Conservation (phyloP, 2,329 filamentous ascomycete species). For the Cytospora mali region DNA sequence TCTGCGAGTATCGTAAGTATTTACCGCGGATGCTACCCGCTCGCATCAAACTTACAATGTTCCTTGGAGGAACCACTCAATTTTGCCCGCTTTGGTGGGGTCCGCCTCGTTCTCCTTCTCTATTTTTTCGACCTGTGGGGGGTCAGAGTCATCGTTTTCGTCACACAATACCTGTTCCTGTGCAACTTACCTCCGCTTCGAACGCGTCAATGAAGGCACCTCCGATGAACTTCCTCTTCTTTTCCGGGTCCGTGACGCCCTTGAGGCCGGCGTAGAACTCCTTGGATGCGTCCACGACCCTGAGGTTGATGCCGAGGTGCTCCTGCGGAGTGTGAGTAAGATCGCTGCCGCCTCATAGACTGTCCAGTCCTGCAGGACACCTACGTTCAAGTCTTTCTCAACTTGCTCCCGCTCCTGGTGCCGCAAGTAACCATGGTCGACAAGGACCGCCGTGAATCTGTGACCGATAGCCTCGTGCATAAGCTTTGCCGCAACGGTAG, state of each 20-base stretch:
- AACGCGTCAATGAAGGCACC: conserved; percentile 24
- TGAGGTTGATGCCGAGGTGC: conserved; percentile 87
- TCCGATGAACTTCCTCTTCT: conserved; percentile 73
- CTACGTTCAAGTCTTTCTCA: conserved; percentile 53
- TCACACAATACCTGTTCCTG: not conserved
- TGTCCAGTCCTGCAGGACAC: conserved; percentile 9
- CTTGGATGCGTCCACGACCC: conserved; percentile 78
- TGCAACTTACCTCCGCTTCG: conserved; percentile 12
- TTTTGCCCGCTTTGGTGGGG: conserved; percentile 62
- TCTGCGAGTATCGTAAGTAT: conserved; percentile 16
- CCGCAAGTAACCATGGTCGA: conserved; percentile 83
- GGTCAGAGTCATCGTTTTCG: not conserved
- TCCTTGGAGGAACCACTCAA: conserved; percentile 87
- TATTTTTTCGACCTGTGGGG: conserved; percentile 46
- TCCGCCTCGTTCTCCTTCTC: conserved; percentile 46
- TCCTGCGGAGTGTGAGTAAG: conserved; percentile 60
- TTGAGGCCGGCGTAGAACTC: conserved; percentile 76
- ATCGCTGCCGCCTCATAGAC: conserved; percentile 5
- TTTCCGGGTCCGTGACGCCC: conserved; percentile 78
- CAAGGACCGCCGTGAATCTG: conserved; percentile 68
- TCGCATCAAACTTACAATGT: conserved; percentile 61
- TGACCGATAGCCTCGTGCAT: conserved; percentile 84
- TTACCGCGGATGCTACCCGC: not conserved
- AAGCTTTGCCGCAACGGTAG: conserved; percentile 81
- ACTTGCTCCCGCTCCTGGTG: conserved; percentile 83